Evolutionary conservation across 1,284 basidiomycete genomes (phyloP), one percentile per base, ranked within the genome.

Genomic region (Pseudozyma sp.): DNA sequence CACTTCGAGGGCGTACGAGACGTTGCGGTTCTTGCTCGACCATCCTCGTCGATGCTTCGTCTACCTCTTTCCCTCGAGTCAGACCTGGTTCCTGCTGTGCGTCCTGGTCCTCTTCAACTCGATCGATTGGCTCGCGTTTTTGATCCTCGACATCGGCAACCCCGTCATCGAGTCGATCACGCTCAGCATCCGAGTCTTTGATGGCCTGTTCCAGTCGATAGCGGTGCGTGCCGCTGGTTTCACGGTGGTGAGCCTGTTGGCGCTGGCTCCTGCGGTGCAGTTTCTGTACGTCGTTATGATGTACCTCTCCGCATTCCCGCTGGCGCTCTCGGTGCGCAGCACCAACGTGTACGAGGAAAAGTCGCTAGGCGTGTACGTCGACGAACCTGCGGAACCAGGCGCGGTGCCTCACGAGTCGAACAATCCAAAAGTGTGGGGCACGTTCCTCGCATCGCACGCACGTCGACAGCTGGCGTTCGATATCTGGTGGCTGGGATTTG

Each of bases 271-370:
- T 1, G 92, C 92, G 11, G 90, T 95, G 72, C 92, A 96, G 90
- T 92, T 85, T 63, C 90, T 97, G 40, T 96, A 92, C 84, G 89
- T 82, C 48, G 37, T 82, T 47, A 83, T 84, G 81, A 96, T 96
- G 93, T 84, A 84, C 34, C 68, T 85, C 63, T 69, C 78, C 42
- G 81, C 83, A 29, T 88, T 87, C 70, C 88, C 88, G 11, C 86
- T 89, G 44, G 88, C 88, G 17, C 82, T 89, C 57, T 91, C 90
- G 75, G 93, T 99, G 10, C 92, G 95, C n/a, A 90, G 92, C n/a
- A 97, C 96, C 19, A 98, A 98, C 84, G 96, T 98, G 0, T 98
- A 97, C 84, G 96, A 99, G 84, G 94, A 97, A 79, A 90, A 79
- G 55, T 78, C 77, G 24, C 68, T 85, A 3, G 82, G 83, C 7